Conservation (phyloP, 1,284 basidiomycete species). For the Fomitopsis palustris region DNA sequence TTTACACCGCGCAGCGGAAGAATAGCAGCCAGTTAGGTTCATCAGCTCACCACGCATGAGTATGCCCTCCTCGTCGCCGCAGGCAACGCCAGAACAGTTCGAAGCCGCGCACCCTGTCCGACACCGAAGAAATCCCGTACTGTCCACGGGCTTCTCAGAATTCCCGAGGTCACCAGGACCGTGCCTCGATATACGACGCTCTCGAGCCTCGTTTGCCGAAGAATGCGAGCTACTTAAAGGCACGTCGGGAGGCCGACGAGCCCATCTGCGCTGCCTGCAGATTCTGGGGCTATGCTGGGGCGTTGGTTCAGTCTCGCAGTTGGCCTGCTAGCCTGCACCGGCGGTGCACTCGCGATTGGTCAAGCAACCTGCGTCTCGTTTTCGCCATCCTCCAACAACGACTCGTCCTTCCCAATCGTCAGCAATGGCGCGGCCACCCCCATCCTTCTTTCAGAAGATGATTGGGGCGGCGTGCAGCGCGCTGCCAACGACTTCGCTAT, state of each 20-base stretch:
- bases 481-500: slow-evolving; percentile 57
- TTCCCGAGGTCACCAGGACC: slow-evolving; percentile 10
- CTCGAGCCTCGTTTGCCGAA: background rate
- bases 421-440: slow-evolving; percentile 42
- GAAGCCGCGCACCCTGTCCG: background rate
- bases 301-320: slow-evolving; percentile 3
- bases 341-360: slow-evolving; percentile 28
- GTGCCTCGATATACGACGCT: background rate
- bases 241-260: background rate
- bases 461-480: slow-evolving; percentile 64
- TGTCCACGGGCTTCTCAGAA: background rate
- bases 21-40: background rate
- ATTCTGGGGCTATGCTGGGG: background rate
- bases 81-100: background rate
- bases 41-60: background rate
- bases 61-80: background rate
- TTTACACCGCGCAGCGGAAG: background rate
- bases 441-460: slow-evolving; percentile 50
- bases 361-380: slow-evolving; percentile 32
- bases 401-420: slow-evolving; percentile 39
- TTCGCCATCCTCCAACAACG: slow-evolving; percentile 14
- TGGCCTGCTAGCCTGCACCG: slow-evolving; percentile 12
- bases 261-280: slow-evolving; percentile 1
- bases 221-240: slow-evolving; percentile 2
- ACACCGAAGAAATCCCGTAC: slow-evolving; percentile 10